Base-by-base conservation (phyloP, 1,284 basidiomycete species). In the Ustilago tritici region DNA sequence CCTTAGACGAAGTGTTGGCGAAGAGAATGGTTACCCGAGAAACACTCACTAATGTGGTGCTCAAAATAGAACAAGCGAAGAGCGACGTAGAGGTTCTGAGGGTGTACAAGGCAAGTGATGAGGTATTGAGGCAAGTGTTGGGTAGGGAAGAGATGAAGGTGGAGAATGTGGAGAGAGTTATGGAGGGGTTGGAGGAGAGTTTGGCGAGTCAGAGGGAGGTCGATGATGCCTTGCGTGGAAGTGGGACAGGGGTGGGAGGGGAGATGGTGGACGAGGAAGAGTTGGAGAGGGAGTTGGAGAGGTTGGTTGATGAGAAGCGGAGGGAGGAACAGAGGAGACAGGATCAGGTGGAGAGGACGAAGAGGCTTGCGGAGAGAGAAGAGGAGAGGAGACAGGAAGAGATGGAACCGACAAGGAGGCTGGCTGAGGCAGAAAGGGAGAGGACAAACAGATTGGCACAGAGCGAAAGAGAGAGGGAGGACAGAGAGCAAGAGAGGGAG, bases 61-160 rank as follows among this genome's bases (percentile, higher is more conserved):
- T 93, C 59, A 90, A 91, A 56, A 93, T 98, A 3, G 94, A 98
- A 87, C 90, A 92, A 17, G 93, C 95, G 23, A 93, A 92, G 52
- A 92, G 92, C 5, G 93, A 98, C 86, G 89, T 95, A 8, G 92
- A 95, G 92, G 93, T 98, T 61, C 91, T 98, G 90, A 90, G 90
- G 75, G 90, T 92, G 0, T 98, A 96, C 84, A 90, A 93, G 84
- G 91, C 91, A 1, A 95, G 94, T 2, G 91, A 93, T 0, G 86
- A 89, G 2, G 94, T 94, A 0, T 89, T 98, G 10, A 90, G 90
- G 12, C 86, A 89, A 0, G 90, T 98, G 47, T 90, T 98, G 2
- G 88, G 91, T 1, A 91, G 95, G 79, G 93, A 94, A 0, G 91
- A 91, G 0, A 88, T 98, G 14, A 91, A 92, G 73, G 89, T 90